Percentiles rank a stretch among this genome's conserved stretches.
These are phyloP conservation scores for Skeletonema menzelii DNA, from an alignment of 108 stramenopile genomes.

Conservation along the genomic window DNA sequence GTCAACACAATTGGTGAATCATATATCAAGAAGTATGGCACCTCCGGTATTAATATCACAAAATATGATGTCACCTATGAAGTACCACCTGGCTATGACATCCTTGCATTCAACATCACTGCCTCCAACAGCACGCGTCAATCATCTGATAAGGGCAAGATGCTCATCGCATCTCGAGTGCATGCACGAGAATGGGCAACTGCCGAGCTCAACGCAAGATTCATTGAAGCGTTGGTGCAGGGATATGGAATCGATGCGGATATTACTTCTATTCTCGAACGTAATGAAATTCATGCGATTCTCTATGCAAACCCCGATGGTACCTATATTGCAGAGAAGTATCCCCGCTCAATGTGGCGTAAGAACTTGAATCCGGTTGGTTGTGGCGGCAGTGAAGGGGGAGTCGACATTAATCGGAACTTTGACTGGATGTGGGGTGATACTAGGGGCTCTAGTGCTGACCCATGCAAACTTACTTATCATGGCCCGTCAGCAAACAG, in stretches of 20 bases:
- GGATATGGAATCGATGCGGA: slow-evolving; percentile 42
- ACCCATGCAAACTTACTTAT: slow-evolving; percentile 34
- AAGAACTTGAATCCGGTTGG: slow-evolving; percentile 52
- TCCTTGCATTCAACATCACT: slow-evolving; percentile 27
- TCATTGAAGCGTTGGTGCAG: slow-evolving; percentile 21
- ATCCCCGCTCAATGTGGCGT: slow-evolving; percentile 21
- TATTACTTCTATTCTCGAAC: slow-evolving; percentile 46
- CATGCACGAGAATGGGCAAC: slow-evolving; percentile 64
- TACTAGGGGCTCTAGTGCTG: slow-evolving; percentile 21
- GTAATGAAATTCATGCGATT: slow-evolving; percentile 51
- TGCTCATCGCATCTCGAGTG: slow-evolving; percentile 33
- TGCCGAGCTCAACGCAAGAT: slow-evolving; percentile 47
- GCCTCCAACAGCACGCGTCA: slow-evolving; percentile 7
- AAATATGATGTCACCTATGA: not conserved
- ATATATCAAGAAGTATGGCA: slow-evolving; percentile 33
- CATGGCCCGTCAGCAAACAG: slow-evolving; percentile 37
- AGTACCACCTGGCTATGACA: not conserved
- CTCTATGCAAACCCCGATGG: slow-evolving; percentile 67
- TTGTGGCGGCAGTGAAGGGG: slow-evolving; percentile 3
- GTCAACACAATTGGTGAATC: not conserved
- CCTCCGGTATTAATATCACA: slow-evolving; percentile 32
- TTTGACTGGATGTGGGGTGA: slow-evolving; percentile 57
- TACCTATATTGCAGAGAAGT: slow-evolving; percentile 43
- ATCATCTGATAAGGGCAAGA: slow-evolving; percentile 19
- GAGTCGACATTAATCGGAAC: slow-evolving; percentile 70